These are phyloP conservation scores for Candida corydali DNA, from an alignment of 805 yeast species.

Conservation along the genomic window DNA sequence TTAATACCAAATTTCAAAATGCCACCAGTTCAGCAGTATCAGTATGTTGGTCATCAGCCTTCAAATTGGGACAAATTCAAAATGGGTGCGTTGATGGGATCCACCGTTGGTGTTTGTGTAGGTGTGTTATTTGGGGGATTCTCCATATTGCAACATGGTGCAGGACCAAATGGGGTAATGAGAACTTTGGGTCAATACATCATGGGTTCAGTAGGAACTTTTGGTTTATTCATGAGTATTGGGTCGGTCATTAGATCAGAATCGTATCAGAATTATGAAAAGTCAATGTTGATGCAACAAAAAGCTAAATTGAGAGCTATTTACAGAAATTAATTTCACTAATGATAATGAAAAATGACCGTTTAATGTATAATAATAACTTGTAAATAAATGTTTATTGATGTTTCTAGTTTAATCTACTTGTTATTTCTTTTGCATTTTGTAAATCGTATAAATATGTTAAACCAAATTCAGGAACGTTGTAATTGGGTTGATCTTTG, in stretches of 20 bases:
- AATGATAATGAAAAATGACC: constrained; percentile 1
- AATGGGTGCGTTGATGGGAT: constrained; percentile 98
- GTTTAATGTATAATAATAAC: background rate
- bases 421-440: constrained; percentile 12
- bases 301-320: constrained; percentile 25
- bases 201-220: constrained; percentile 94
- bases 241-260: constrained; percentile 91
- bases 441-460: constrained; percentile 52
- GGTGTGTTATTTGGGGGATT: constrained; percentile 94
- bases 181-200: constrained; percentile 95
- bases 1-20: constrained; percentile 17
- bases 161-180: constrained; percentile 98
- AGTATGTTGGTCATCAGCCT: constrained; percentile 52
- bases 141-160: constrained; percentile 86
- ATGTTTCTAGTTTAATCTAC: constrained; percentile 1
- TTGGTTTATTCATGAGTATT: constrained; percentile 93
- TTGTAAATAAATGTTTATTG: constrained; percentile 2
- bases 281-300: constrained; percentile 27
- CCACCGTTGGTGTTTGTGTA: constrained; percentile 86
- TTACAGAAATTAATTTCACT: constrained; percentile 18
- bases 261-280: constrained; percentile 29
- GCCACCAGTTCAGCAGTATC: constrained; percentile 71
- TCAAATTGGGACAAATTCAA: constrained; percentile 94
- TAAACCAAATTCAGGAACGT: constrained; percentile 73
- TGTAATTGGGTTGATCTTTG: constrained; percentile 33